Evolutionary conservation across 306 rosid species (phyloP), one percentile per base, ranked within the genome.

Genomic region (Fragaria vesca): DNA sequence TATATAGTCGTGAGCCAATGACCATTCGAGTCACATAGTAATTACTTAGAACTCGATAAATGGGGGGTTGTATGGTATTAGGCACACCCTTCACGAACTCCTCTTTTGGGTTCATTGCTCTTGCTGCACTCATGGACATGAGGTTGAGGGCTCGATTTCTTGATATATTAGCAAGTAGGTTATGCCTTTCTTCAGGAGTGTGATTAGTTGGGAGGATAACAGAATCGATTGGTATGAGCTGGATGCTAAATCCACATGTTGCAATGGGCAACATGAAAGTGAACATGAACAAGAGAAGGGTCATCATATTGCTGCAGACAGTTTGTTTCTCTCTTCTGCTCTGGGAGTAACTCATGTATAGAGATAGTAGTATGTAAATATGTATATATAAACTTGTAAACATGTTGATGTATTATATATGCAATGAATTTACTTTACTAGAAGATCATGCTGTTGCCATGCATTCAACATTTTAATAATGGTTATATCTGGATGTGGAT

Each of bases 181-280:
- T 13, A 26, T 28, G 69, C 50, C 54, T 74, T 43, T 24, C 78
- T 61, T 21, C 26, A 0, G 32, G 68, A 12, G 58, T 58, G 21
- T 60, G 34, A 28, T 61, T 74, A 18, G 5, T 24, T 24, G 60
- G 78, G 3, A 74, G 50, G 48, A 74, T 28, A 24, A 26, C 7
- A 43, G 70, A 74, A 60, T 74, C 30, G 20, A 61, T 60, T 74
- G 71, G 71, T 42, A 61, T 61, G 60, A 61, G 70, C n/a, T 46
- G 34, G 77, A 51, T 51, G 26, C 47, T 71, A 17, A 71, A 71
- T 26, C 58, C 42, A 47, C 16, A 1, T 10, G 24, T 46, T 47
- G 17, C 16, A 48, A 47, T 26, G 13, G 60, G 24, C 18, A 71
- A 8, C 24, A 12, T 26, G 18, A 21, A 45, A 36, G 58, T 48